Evolutionary conservation across 1,139 yeast genomes (phyloP).

Genomic region (Nadsonia commutata): DNA sequence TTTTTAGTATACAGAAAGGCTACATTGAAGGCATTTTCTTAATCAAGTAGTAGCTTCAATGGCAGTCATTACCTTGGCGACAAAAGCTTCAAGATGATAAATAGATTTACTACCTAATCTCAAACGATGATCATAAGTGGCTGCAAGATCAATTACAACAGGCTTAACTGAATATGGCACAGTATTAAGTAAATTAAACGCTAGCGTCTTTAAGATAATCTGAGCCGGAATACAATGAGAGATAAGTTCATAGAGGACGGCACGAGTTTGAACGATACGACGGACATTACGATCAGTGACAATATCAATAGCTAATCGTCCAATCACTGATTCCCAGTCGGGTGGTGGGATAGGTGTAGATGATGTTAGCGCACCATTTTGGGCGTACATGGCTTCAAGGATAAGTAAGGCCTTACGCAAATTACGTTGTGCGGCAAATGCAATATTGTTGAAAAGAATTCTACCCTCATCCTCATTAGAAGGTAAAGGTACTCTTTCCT

Average conservation of each 20-base stretch:
- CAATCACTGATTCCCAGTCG: conserved; percentile 80
- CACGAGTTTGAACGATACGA: conserved; percentile 10
- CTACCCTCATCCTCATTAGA: conserved; percentile 25
- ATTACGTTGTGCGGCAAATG: conserved; percentile 48
- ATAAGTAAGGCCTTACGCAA: conserved; percentile 64
- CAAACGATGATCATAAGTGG: conserved; percentile 75
- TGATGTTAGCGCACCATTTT: conserved; percentile 23
- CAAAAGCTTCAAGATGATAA: conserved; percentile 88
- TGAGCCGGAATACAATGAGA: conserved; percentile 91
- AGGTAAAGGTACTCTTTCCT: conserved; percentile 39
- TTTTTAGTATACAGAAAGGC: conserved; percentile 1
- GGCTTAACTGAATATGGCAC: conserved; percentile 30
- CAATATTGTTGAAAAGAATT: conserved; percentile 36
- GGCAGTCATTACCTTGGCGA: conserved; percentile 63
- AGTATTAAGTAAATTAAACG: conserved; percentile 38
- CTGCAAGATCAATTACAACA: conserved; percentile 50
- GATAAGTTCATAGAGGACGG: conserved; percentile 55
- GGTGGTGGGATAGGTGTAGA: conserved; percentile 37
- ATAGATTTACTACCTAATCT: conserved; percentile 79
- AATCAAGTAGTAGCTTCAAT: not conserved
- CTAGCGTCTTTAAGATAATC: conserved; percentile 52
- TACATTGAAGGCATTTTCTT: not conserved
- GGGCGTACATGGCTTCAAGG: conserved; percentile 75
- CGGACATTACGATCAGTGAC: conserved; percentile 46
- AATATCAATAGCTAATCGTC: conserved; percentile 47